Evolutionary conservation across 2,329 filamentous ascomycete genomes (phyloP).

Genomic region (Alternaria viburni): DNA sequence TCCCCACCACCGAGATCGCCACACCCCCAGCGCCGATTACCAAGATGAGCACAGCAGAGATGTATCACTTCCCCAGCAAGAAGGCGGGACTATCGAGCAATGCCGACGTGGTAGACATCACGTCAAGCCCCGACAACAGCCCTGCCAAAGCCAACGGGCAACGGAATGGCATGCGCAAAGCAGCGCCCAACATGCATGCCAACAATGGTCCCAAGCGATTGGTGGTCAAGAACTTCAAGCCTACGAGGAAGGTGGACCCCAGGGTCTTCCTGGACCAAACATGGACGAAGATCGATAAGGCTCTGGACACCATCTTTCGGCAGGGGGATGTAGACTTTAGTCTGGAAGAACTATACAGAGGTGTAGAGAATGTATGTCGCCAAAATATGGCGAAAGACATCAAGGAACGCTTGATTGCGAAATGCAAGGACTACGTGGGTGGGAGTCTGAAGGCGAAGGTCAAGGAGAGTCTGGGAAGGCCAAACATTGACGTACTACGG

Average conservation of each 20-base stretch:
- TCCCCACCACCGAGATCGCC: slow-evolving; percentile 15
- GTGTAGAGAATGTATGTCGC: slow-evolving; percentile 89
- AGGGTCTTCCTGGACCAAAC: slow-evolving; percentile 79
- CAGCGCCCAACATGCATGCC: slow-evolving; percentile 71
- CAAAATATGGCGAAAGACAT: slow-evolving; percentile 74
- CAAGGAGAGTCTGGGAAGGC: slow-evolving; percentile 60
- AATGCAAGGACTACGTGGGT: slow-evolving; percentile 69
- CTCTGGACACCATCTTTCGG: slow-evolving; percentile 75
- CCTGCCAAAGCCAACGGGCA: slow-evolving; percentile 48
- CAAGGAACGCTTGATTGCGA: slow-evolving; percentile 68
- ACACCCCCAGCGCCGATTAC: slow-evolving; percentile 12
- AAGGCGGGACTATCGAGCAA: slow-evolving; percentile 18
- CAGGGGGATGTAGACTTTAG: slow-evolving; percentile 66
- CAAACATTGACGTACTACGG: slow-evolving; percentile 69
- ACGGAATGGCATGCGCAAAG: slow-evolving; percentile 47
- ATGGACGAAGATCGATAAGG: slow-evolving; percentile 75
- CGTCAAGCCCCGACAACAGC: slow-evolving; percentile 49
- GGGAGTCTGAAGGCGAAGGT: slow-evolving; percentile 65
- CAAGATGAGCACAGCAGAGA: slow-evolving; percentile 41
- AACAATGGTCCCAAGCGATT: slow-evolving; percentile 76
- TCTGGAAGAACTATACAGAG: slow-evolving; percentile 87
- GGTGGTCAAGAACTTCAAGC: slow-evolving; percentile 89
- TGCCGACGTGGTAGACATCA: slow-evolving; percentile 37
- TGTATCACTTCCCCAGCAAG: slow-evolving; percentile 47
- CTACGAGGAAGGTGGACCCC: slow-evolving; percentile 67